phyloP scores from a whole-genome alignment of 352 stramenopile species.

The Plasmopara halstedii region DNA sequence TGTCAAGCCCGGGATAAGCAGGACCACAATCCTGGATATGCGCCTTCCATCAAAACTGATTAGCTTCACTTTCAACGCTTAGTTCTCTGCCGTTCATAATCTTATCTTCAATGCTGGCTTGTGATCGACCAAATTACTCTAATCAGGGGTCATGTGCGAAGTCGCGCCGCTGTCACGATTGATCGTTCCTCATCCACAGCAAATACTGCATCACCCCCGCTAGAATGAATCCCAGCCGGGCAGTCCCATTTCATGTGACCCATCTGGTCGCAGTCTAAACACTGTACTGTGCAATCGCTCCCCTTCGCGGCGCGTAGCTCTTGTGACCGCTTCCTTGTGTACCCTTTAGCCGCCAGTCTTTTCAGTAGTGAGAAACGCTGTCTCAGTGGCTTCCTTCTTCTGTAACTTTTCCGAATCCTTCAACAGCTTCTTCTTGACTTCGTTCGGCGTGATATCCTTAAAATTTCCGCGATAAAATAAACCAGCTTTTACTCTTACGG shows the following conservation, averaged over 20 bases:
- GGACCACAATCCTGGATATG: neutral
- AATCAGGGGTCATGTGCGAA: neutral
- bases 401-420: neutral
- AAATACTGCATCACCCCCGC: neutral
- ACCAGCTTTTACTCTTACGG: neutral
- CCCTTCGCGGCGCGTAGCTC: neutral
- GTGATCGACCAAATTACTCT: neutral
- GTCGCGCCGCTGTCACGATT: neutral
- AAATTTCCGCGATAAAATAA: neutral
- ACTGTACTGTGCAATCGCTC: neutral
- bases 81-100: neutral
- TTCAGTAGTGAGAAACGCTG: neutral
- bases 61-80: neutral
- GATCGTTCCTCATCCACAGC: neutral
- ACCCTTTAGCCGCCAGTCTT: neutral
- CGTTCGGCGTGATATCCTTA: neutral
- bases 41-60: neutral
- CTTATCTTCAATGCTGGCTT: neutral
- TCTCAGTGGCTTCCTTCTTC: neutral
- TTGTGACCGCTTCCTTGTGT: neutral
- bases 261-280: neutral
- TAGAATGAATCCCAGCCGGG: neutral
- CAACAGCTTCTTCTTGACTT: neutral
- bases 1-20: neutral
- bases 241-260: neutral